Conservation (phyloP, 345 rosid genomes). For the Murraya paniculata region DNA sequence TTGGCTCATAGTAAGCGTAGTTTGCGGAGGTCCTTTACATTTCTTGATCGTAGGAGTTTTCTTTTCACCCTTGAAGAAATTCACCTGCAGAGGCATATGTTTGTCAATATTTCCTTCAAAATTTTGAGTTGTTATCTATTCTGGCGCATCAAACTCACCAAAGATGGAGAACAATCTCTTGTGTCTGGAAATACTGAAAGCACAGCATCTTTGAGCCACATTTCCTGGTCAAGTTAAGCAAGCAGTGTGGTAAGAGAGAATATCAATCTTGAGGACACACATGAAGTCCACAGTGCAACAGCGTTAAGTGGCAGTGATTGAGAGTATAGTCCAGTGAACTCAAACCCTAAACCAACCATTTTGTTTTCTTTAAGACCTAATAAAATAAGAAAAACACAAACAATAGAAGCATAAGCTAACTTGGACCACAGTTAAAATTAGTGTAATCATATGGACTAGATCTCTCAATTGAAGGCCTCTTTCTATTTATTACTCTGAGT, state of each 20-base stretch:
- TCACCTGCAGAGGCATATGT: constrained; percentile 43
- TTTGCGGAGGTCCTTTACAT: constrained; percentile 37
- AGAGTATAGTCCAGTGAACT: constrained; percentile 1
- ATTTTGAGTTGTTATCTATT: neutral
- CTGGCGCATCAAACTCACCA: constrained; percentile 49
- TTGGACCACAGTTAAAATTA: neutral
- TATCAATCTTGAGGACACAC: constrained; percentile 22
- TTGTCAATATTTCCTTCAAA: constrained; percentile 17
- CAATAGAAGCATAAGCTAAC: neutral
- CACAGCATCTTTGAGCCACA: constrained; percentile 80
- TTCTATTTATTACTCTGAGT: too few relatives aligned
- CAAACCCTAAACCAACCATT: constrained; percentile 1
- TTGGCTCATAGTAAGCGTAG: constrained; percentile 34
- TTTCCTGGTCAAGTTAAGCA: constrained; percentile 67
- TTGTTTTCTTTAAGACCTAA: constrained; percentile 1
- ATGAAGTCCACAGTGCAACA: constrained; percentile 5
- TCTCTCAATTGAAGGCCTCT: too few relatives aligned
- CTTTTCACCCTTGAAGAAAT: constrained; percentile 61
- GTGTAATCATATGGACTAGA: too few relatives aligned
- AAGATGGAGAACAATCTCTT: constrained; percentile 70
- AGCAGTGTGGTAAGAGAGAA: constrained; percentile 33
- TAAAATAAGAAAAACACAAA: neutral
- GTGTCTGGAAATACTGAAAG: constrained; percentile 83
- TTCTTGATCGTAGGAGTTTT: constrained; percentile 46
- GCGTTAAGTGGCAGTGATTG: constrained; percentile 3